Evolutionary conservation across 1,284 basidiomycete species (phyloP).

Genomic region (Mycosarcoma maydis): DNA sequence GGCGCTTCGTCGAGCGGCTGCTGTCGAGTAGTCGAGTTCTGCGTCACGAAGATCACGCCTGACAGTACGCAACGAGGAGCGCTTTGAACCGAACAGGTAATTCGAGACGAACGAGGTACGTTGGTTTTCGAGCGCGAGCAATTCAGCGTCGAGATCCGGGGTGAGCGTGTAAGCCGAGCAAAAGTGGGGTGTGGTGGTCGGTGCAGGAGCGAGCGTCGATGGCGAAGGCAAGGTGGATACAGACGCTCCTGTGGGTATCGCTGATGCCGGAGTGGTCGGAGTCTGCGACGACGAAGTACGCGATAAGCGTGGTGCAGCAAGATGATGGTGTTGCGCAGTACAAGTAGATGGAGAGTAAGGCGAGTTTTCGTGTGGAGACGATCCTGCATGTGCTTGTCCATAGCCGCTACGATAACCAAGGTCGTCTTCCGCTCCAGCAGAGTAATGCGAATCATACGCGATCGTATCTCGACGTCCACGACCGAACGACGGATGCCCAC

Average conservation of each 20-base stretch:
- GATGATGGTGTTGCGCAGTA: constrained; percentile 1
- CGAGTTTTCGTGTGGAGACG: constrained; percentile 29
- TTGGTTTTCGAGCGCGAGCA: constrained; percentile 14
- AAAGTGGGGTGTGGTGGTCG: constrained; percentile 8
- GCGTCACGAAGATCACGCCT: constrained; percentile 11
- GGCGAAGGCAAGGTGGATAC: constrained; percentile 6
- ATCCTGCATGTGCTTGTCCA: constrained; percentile 8
- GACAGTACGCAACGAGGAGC: not conserved
- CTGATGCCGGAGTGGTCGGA: constrained; percentile 7
- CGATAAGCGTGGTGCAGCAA: constrained; percentile 20
- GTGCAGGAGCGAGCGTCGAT: constrained; percentile 3
- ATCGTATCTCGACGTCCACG: constrained; percentile 26
- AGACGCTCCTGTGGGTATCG: constrained; percentile 8
- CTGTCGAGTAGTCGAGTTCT: constrained; percentile 13
- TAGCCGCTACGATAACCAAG: constrained; percentile 9
- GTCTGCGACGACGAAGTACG: constrained; percentile 38
- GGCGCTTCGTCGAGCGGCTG: not conserved
- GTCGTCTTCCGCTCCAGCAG: constrained; percentile 1
- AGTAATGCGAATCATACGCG: constrained; percentile 17
- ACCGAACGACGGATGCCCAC: constrained; percentile 24
- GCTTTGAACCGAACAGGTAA: constrained; percentile 12
- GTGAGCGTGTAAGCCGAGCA: constrained; percentile 16
- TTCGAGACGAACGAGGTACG: constrained; percentile 15
- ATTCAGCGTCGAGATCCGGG: constrained; percentile 34
- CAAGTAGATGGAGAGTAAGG: constrained; percentile 28